Evolutionary conservation across 192 early-diverging fungal genomes (phyloP), one percentile per base, ranked within the genome.

Genomic region (Phlyctochytrium planicorne): DNA sequence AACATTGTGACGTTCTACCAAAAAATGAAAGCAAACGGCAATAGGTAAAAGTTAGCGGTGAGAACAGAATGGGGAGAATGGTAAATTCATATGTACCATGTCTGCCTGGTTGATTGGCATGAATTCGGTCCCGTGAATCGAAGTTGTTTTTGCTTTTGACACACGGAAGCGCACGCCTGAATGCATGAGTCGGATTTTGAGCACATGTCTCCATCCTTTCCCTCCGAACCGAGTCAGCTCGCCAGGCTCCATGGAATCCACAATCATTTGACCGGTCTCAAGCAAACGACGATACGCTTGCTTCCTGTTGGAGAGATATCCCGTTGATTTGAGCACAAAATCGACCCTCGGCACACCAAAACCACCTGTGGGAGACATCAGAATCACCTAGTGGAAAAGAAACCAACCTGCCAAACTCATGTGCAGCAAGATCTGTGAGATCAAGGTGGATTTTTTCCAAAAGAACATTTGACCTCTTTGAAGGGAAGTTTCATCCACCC

Each of bases 91-190:
- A 14, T 20, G 6, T 20, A 57, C 55, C 55, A 57, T 57, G 27
- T 57, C 55, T 27, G 55, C 55, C 55, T 57, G 55, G 27, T 57
- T 57, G 55, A 57, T 57, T 27, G 55, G 55, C 16, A 57, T 27
- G 55, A 6, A 6, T 20, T 57, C 55, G 27, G 14, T 29, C 27
- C 55, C 55, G n/a, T n/a, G n/a, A n/a, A n/a, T n/a, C 10, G 20
- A 6, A 29, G 27, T 6, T 4, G 6, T 4, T 27, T 57, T 57
- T 10, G 12, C 25, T 29, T 57, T 14, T 27, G 12, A 20, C 16
- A 57, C 4, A 12, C 55, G 16, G 25, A 25, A 10, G 14, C 55
- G 10, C 12, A 57, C 55, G 20, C 55, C 55, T 4, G 55, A 12
- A 29, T 57, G 55, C 55, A 57, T 57, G 14, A 57, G 55, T 27